Base-by-base conservation (phyloP, 805 yeast species). In the Lipomyces japonicus region DNA sequence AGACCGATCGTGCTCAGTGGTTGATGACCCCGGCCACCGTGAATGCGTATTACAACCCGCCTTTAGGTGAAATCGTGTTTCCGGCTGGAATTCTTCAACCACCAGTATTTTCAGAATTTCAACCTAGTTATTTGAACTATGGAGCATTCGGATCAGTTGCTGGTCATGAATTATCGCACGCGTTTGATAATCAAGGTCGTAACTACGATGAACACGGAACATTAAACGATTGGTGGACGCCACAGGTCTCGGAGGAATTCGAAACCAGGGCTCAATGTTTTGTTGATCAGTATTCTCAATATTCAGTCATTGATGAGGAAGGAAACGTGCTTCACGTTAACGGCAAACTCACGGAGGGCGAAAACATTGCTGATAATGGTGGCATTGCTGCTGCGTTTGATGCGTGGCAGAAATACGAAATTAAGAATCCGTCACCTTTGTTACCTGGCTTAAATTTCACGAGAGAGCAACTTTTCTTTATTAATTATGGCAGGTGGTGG, bases 101-200 rank as follows among this genome's bases (percentile, higher is more conserved):
- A 3, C 59, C 59, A 22, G 58, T 55, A 42, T 55, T 55, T 25
- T 53, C 57, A 4, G 59, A 46, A 39, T 40, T 34, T 37, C 58
- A 55, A 40, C 59, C 59, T 2, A 42, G 51, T 19, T 55, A 55
- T 38, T 42, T 55, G 50, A 55, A 55, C 45, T 55, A 48, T 44
- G 59, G 59, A 25, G 59, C 59, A 5, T 53, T 55, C 26, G 59
- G 59, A 12, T 49, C 59, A 2, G 59, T 55, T 12, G 58, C 58
- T 26, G 59, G 59, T 10, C 59, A 55, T 45, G 59, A 55, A 32
- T 49, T 53, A n/a, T 53, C 58, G 21, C 59, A 55, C 41, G 59
- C 59, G 14, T 55, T 55, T 40, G 59, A 55, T 34, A 55, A 55
- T 46, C 54, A 47, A 41, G 59, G 59, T 24, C 53, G 59, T 18